phyloP scores from a whole-genome alignment of 73 alveolate species.

The Paramecium sexaurelia region DNA sequence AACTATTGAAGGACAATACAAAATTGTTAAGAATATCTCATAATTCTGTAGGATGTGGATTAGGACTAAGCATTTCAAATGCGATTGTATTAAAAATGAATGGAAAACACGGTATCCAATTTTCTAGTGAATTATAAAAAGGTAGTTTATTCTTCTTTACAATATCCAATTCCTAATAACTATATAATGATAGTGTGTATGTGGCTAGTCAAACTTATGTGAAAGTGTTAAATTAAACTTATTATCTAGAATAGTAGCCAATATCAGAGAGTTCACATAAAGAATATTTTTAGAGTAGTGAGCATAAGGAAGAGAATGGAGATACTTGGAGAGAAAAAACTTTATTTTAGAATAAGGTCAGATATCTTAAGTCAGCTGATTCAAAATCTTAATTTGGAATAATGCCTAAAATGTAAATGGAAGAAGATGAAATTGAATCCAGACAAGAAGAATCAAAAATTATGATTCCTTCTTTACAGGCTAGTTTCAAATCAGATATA shows the following conservation, averaged over 20 bases:
- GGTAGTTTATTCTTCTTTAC: not conserved
- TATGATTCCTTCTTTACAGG: not conserved
- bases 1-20: not conserved
- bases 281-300: too few species aligned
- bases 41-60: not conserved
- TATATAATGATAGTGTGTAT: constrained; percentile 10
- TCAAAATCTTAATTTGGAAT: too few species aligned
- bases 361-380: too few species aligned
- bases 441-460: not conserved
- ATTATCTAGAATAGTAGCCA: not conserved
- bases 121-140: not conserved
- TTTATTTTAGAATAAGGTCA: too few species aligned
- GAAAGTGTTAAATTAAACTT: not conserved
- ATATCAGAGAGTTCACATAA: too few species aligned
- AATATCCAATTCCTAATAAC: not conserved
- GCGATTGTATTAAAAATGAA: not conserved
- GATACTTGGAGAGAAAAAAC: too few species aligned
- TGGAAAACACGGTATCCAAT: not conserved
- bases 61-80: not conserved
- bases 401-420: too few species aligned
- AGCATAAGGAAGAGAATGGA: too few species aligned
- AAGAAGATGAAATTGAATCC: too few species aligned
- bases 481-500: not conserved
- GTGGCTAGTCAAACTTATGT: not conserved
- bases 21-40: not conserved